Base-by-base conservation (phyloP, 139 green algal genomes). In the Tetradesmus obliquus region DNA sequence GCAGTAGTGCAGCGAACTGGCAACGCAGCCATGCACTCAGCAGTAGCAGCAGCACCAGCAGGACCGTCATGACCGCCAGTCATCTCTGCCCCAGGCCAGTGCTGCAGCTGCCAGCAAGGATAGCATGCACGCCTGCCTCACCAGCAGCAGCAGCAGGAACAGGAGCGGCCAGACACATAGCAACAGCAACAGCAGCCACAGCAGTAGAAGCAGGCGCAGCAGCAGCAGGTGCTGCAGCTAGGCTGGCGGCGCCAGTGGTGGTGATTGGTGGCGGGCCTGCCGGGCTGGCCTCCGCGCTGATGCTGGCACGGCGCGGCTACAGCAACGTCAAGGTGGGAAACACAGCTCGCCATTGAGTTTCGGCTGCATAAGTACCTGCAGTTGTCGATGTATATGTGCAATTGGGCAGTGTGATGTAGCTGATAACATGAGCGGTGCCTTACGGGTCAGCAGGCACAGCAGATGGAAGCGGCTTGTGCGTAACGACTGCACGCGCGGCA, bases 181-280 rank as follows among this genome's bases (percentile, higher is more conserved):
- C n/a, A 19, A 12, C 15, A 20, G n/a, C 54, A 71, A 51, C 80
- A 85, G 82, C 10, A 45, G 82, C 82, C 72, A 5, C n/a, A 19
- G 69, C 15, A 20, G n/a, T 32, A 53, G 5, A 22, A 82, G 74
- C n/a, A 54, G 74, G 74, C 19, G 22, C 24, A 53, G 6, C n/a
- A 82, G n/a, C 74, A 53, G 7, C 3, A 54, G 74, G 20, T 69
- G 60, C 82, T 19, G 53, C 13, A 32, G 54, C 82, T 9, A 74
- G 54, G 82, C 55, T 87, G 15, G 53, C 55, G 7, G 82, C 82
- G 2, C 82, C 54, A 51, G 90, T 93, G 19, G 71, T 81, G 0
- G 88, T 96, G 45, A 92, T 96, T 20, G 94, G 94, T 32, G 94
- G 92, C 12, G 94, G 94, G 2, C 94, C 94, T 17, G 93, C 92